Percentiles rank a stretch among this genome's conserved stretches.
Conservation (phyloP, 805 yeast species). For the Myxozyma monticola region DNA sequence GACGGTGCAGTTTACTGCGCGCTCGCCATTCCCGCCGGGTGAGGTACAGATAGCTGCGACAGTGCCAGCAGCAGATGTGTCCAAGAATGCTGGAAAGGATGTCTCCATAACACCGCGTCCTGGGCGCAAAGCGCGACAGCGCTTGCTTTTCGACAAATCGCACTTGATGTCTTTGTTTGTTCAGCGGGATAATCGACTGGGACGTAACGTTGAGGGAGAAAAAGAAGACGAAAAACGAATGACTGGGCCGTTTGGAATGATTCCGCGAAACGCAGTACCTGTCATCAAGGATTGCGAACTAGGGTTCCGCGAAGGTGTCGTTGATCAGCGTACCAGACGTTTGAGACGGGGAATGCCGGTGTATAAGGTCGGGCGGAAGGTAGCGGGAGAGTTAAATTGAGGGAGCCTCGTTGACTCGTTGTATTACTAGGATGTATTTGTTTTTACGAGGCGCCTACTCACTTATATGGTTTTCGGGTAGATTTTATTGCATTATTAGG, state of each 20-base stretch:
- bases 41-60: not conserved
- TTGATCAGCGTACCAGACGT: slow-evolving; percentile 19
- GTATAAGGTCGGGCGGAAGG: slow-evolving; percentile 26
- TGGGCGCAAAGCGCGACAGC: slow-evolving; percentile 12
- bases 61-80: not conserved
- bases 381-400: too few species aligned
- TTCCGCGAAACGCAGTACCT: slow-evolving; percentile 20
- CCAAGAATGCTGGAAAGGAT: not conserved
- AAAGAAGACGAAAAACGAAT: not conserved
- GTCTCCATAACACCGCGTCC: not conserved
- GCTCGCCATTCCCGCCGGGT: slow-evolving; percentile 20
- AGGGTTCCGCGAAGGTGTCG: slow-evolving; percentile 25
- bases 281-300: slow-evolving; percentile 18
- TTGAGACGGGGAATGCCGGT: slow-evolving; percentile 20
- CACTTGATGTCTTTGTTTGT: slow-evolving; percentile 20
- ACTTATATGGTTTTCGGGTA: too few species aligned
- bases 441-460: too few species aligned
- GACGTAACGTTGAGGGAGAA: slow-evolving; percentile 1
- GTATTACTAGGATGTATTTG: too few species aligned
- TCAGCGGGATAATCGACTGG: slow-evolving; percentile 14
- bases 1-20: slow-evolving; percentile 7
- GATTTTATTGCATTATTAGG: too few species aligned
- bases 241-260: slow-evolving; percentile 19
- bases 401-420: too few species aligned
- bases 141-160: slow-evolving; percentile 14